These are phyloP conservation scores for Penicilliopsis zonata DNA, from an alignment of 495 filamentous ascomycete species.

Conservation along the genomic window DNA sequence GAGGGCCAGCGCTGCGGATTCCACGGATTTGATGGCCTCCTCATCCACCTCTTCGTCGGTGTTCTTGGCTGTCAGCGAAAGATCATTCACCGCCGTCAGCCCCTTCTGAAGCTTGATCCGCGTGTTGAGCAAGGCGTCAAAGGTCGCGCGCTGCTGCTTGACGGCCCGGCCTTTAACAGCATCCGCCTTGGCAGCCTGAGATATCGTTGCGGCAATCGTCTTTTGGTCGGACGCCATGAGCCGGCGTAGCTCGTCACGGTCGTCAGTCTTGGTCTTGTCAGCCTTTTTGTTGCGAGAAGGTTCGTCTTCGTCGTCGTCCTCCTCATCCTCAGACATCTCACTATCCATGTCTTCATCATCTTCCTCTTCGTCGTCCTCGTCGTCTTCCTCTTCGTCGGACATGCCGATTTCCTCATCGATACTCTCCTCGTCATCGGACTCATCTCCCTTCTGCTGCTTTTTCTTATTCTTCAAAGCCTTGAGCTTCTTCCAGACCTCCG, in stretches of 20 bases:
- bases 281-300: conserved; percentile 8
- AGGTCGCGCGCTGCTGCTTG: conserved; percentile 67
- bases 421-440: conserved; percentile 37
- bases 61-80: conserved; percentile 32
- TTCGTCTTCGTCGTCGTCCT: conserved; percentile 25
- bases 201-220: conserved; percentile 53
- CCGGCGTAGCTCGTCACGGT: conserved; percentile 48
- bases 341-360: conserved; percentile 23
- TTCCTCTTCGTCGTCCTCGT: conserved; percentile 29
- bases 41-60: conserved; percentile 22
- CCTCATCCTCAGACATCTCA: conserved; percentile 13
- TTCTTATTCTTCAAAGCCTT: conserved; percentile 7
- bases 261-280: conserved; percentile 13
- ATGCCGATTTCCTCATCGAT: conserved; percentile 11
- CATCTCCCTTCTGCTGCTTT: conserved; percentile 3
- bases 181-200: conserved; percentile 64
- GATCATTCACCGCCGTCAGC: conserved; percentile 66
- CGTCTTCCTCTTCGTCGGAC: conserved; percentile 22
- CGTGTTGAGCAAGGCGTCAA: conserved; percentile 76
- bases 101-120: conserved; percentile 89
- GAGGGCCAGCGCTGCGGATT: conserved; percentile 75
- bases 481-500: conserved; percentile 39
- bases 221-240: conserved; percentile 65
- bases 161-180: conserved; percentile 76
- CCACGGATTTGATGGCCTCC: conserved; percentile 57